phyloP scores from a whole-genome alignment of 2,329 filamentous ascomycete species.

The Alternaria viburni region DNA sequence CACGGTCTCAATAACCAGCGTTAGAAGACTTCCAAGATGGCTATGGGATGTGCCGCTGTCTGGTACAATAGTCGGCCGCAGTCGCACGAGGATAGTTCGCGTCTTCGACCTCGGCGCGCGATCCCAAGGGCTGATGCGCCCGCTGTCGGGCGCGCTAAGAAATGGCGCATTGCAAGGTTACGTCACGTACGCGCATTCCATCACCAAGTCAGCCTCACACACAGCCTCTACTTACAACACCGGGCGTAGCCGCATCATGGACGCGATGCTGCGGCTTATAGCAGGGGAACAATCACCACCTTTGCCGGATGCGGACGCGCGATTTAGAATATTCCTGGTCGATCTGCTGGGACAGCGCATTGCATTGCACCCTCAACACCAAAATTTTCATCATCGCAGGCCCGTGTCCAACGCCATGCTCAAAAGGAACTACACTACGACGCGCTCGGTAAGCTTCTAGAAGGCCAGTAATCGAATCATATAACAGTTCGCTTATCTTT shows the following conservation, averaged over 20 bases:
- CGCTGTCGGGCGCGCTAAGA: background rate
- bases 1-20: background rate
- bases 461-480: slow-evolving; percentile 2
- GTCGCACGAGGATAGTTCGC: background rate
- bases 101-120: background rate
- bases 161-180: background rate
- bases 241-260: background rate
- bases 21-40: background rate
- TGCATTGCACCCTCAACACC: background rate
- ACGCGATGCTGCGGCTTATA: background rate
- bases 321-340: background rate
- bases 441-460: background rate
- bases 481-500: slow-evolving; percentile 1
- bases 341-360: background rate
- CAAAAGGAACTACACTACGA: background rate
- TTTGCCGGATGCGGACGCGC: background rate
- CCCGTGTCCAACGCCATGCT: background rate
- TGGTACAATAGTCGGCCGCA: background rate
- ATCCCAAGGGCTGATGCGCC: background rate
- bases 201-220: background rate
- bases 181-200: background rate
- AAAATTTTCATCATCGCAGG: background rate
- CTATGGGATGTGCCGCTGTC: background rate
- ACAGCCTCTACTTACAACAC: background rate
- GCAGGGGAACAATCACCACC: background rate